These are phyloP conservation scores for Mycena leptocephala DNA, from an alignment of 768 basidiomycete species.

Conservation along the genomic window DNA sequence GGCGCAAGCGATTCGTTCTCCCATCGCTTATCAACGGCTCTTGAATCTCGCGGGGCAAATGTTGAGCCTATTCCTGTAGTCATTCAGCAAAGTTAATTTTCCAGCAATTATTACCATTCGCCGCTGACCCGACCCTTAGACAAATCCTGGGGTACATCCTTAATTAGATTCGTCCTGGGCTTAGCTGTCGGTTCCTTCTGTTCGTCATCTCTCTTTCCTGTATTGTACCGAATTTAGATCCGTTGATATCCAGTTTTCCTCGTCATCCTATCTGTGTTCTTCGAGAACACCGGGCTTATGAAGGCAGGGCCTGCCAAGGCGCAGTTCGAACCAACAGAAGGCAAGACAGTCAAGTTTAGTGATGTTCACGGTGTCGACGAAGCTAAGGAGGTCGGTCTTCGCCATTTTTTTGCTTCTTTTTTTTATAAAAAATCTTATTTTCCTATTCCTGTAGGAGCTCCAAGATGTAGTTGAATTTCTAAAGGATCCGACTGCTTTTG, in stretches of 20 bases:
- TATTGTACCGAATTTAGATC: not conserved
- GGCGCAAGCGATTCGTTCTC: slow-evolving; percentile 36
- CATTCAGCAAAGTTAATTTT: slow-evolving; percentile 82
- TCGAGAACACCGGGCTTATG: slow-evolving; percentile 95
- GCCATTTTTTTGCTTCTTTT: not conserved
- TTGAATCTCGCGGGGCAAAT: slow-evolving; percentile 60
- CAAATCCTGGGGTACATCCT: slow-evolving; percentile 36
- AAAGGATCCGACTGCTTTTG: slow-evolving; percentile 93
- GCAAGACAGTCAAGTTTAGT: slow-evolving; percentile 89
- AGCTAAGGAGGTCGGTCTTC: slow-evolving; percentile 81
- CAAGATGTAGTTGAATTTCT: slow-evolving; percentile 96
- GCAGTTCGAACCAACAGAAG: slow-evolving; percentile 88
- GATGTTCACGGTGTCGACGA: slow-evolving; percentile 99
- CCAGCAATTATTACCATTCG: not conserved
- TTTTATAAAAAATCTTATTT: slow-evolving; percentile 21
- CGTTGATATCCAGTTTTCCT: slow-evolving; percentile 72
- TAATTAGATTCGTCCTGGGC: slow-evolving; percentile 75
- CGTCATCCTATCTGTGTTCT: slow-evolving; percentile 88
- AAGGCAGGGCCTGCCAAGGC: slow-evolving; percentile 88
- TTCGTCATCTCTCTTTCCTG: slow-evolving; percentile 53
- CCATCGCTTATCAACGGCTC: slow-evolving; percentile 54
- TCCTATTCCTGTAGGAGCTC: slow-evolving; percentile 73
- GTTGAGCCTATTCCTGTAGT: slow-evolving; percentile 84
- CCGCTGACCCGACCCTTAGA: slow-evolving; percentile 16
- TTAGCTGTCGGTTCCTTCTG: slow-evolving; percentile 76